A percentile compares a stretch with the other conserved stretches of the same genome.
phyloP scores from a whole-genome alignment of 495 filamentous ascomycete genomes.

The Staphylotrichum tortipilum region DNA sequence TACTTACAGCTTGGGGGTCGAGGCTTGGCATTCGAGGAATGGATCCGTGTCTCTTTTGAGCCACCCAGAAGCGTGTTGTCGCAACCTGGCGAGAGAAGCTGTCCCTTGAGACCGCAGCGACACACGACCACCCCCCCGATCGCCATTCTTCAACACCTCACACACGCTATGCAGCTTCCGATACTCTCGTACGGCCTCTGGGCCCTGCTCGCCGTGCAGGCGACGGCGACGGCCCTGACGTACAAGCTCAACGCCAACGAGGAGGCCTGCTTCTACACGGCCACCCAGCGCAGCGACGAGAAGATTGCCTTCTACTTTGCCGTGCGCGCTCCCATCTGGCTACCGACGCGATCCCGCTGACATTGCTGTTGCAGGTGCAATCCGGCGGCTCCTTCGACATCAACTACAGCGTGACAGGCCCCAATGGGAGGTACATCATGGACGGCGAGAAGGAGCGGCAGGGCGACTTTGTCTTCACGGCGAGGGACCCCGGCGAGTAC shows the following conservation, averaged over 20 bases:
- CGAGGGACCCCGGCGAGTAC: constrained; percentile 87
- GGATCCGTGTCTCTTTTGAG: constrained; percentile 13
- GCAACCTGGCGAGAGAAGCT: too few relatives aligned
- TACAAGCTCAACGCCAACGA: constrained; percentile 88
- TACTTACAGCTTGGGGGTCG: too few relatives aligned
- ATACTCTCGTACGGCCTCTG: constrained; percentile 48
- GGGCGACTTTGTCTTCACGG: constrained; percentile 97
- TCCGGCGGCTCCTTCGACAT: constrained; percentile 92
- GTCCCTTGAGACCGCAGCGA: constrained; percentile 16
- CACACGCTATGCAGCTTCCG: constrained; percentile 43
- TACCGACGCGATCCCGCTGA: neutral
- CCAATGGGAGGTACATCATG: constrained; percentile 71
- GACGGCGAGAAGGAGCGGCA: constrained; percentile 89
- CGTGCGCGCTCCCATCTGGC: constrained; percentile 43
- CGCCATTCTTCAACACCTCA: constrained; percentile 5
- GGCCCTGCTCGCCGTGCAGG: constrained; percentile 50
- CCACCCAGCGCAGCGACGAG: constrained; percentile 61
- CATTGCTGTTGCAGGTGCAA: constrained; percentile 60
- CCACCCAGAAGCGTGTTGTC: too few relatives aligned
- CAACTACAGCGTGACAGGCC: constrained; percentile 81
- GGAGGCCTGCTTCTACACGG: constrained; percentile 88
- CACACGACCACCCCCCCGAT: constrained; percentile 1
- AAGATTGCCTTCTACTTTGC: constrained; percentile 99
- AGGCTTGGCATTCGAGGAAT: constrained; percentile 2
- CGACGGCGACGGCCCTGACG: constrained; percentile 82